These are phyloP conservation scores for Insectozyma bohioensis DNA, from an alignment of 1,139 yeast genomes.

Conservation along the genomic window DNA sequence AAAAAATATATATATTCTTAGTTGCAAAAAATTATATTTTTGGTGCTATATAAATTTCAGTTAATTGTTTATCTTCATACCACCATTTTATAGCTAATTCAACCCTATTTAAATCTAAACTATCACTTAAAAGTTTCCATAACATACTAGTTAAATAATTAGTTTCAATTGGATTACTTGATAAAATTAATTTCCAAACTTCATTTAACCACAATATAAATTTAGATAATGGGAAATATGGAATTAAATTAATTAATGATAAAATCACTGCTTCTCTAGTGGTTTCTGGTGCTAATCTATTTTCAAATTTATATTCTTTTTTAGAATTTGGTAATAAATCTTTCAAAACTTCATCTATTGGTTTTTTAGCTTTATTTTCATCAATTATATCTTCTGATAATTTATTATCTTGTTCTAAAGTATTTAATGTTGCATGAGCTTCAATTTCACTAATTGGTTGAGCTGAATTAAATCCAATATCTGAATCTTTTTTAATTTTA, in stretches of 20 bases:
- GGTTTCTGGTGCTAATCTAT: conserved; percentile 37
- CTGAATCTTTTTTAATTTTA: conserved; percentile 16
- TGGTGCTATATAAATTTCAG: no score
- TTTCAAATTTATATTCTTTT: conserved; percentile 21
- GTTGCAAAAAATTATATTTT: no score
- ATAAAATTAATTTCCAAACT: conserved; percentile 40
- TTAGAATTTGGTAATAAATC: conserved; percentile 21
- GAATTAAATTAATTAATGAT: conserved; percentile 51
- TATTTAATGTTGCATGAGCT: conserved; percentile 38
- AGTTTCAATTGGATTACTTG: conserved; percentile 37
- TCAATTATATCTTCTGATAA: conserved; percentile 25
- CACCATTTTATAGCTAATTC: conserved; percentile 49
- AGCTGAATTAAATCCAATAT: conserved; percentile 30
- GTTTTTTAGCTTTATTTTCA: conserved; percentile 32
- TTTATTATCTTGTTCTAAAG: conserved; percentile 24
- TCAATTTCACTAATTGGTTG: conserved; percentile 40
- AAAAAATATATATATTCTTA: no score
- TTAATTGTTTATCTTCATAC: conserved; percentile 8
- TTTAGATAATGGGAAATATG: conserved; percentile 48
- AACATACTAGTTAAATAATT: conserved; percentile 27
- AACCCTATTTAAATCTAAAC: conserved; percentile 58
- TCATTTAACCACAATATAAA: conserved; percentile 51
- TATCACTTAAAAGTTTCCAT: conserved; percentile 46
- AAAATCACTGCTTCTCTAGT: conserved; percentile 53
- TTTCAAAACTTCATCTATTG: conserved; percentile 10